These are phyloP conservation scores for Geotrichum reessii DNA, from an alignment of 1,139 yeast species.

Conservation along the genomic window DNA sequence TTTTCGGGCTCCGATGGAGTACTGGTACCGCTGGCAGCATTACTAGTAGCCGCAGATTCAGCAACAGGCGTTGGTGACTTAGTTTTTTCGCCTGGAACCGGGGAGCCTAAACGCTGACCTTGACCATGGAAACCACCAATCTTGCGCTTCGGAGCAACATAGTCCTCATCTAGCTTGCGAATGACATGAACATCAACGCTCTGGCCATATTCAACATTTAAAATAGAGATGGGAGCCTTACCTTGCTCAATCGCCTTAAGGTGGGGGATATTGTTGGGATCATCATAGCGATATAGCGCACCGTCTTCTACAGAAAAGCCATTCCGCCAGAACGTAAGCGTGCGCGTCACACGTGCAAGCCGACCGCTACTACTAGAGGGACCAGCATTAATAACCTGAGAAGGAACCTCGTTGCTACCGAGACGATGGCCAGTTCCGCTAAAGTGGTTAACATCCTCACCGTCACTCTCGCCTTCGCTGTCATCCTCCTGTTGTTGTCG, in stretches of 20 bases:
- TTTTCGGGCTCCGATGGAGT: conserved; percentile 35
- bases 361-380: conserved; percentile 3
- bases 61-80: conserved; percentile 23
- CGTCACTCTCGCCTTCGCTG: conserved; percentile 34
- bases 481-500: conserved; percentile 36
- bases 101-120: conserved; percentile 90
- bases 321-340: conserved; percentile 90
- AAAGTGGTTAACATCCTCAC: conserved; percentile 41
- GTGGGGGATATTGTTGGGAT: conserved; percentile 73
- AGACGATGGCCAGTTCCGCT: conserved; percentile 75
- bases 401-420: conserved; percentile 49
- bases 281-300: conserved; percentile 77
- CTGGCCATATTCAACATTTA: conserved; percentile 83
- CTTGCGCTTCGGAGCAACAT: conserved; percentile 61
- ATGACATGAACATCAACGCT: conserved; percentile 92
- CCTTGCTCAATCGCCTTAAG: conserved; percentile 81
- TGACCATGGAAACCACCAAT: conserved; percentile 70
- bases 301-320: conserved; percentile 96
- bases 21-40: conserved; percentile 21
- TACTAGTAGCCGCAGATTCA: conserved; percentile 19
- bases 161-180: conserved; percentile 76
- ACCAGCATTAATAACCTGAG: conserved; percentile 9
- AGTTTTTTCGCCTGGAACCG: conserved; percentile 63
- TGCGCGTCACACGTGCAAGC: conserved; percentile 37
- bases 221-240: conserved; percentile 80